Conservation (phyloP, 352 stramenopile genomes). For the Phytophthora kernoviae region DNA sequence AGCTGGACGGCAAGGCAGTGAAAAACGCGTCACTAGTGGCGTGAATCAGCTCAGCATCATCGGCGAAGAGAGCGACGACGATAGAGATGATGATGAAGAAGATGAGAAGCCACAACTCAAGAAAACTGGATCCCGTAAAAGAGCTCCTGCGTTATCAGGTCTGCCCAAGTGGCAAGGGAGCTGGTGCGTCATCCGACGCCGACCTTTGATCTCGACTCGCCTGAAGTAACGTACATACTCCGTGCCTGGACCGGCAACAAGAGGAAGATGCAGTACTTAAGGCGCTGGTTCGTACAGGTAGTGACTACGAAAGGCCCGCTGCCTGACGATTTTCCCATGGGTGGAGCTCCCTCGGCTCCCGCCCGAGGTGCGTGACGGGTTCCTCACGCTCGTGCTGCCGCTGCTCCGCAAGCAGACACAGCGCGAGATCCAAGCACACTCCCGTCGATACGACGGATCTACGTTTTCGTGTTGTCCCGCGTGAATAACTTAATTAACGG, state of each 20-base stretch:
- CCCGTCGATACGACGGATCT: constrained; percentile 72
- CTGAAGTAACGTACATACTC: constrained; percentile 77
- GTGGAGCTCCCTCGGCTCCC: constrained; percentile 70
- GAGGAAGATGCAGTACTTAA: constrained; percentile 72
- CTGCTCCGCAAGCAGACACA: constrained; percentile 73
- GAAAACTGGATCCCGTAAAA: not conserved
- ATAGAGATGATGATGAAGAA: constrained; percentile 27
- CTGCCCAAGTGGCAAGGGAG: constrained; percentile 56
- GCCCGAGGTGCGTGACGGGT: constrained; percentile 77
- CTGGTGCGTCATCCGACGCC: constrained; percentile 73
- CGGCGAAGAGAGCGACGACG: constrained; percentile 32
- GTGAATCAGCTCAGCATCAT: constrained; percentile 36
- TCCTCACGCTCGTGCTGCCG: constrained; percentile 80
- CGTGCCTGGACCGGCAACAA: constrained; percentile 66
- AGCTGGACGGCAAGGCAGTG: constrained; percentile 31
- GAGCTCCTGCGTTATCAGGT: constrained; percentile 21
- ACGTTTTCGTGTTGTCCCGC: constrained; percentile 61
- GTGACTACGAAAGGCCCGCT: constrained; percentile 39
- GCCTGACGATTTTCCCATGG: constrained; percentile 58
- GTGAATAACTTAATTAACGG: constrained; percentile 36
- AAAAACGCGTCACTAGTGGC: constrained; percentile 24
- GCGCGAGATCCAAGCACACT: constrained; percentile 68
- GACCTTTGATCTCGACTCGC: constrained; percentile 73
- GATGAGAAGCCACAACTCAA: constrained; percentile 7
- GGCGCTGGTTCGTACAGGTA: constrained; percentile 67